Conservation (phyloP, 2,329 filamentous ascomycete genomes). For the Pestalotiopsis fici region DNA sequence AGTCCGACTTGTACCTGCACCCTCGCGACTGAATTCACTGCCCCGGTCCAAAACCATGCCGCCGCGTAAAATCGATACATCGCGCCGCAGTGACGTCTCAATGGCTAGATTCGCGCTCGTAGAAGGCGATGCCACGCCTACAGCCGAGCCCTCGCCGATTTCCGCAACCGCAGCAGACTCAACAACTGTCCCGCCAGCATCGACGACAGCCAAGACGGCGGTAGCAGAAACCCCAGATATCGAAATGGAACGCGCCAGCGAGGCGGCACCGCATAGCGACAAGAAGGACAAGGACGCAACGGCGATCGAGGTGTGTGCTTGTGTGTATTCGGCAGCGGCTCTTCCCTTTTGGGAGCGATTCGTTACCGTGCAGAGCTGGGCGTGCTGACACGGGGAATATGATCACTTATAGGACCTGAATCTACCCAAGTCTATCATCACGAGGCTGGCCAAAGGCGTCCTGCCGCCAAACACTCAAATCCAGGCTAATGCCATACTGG, state of each 20-base stretch:
- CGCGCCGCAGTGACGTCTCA: conserved; percentile 46
- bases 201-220: conserved; percentile 21
- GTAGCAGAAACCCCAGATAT: conserved; percentile 19
- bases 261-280: conserved; percentile 27
- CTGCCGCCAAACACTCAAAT: conserved; percentile 81
- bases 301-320: conserved; percentile 47
- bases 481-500: conserved; percentile 78
- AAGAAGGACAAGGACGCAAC: conserved; percentile 39
- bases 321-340: conserved; percentile 13
- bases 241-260: conserved; percentile 34
- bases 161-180: conserved; percentile 8
- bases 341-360: too few species aligned
- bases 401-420: conserved; percentile 61
- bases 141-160: background rate
- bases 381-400: background rate
- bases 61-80: conserved; percentile 56
- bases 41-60: conserved; percentile 32
- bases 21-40: background rate
- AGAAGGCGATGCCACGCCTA: conserved; percentile 32
- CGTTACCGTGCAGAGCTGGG: background rate
- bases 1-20: background rate
- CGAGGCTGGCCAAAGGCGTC: conserved; percentile 76
- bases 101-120: conserved; percentile 44
- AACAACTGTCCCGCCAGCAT: conserved; percentile 21
- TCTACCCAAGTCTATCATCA: conserved; percentile 80